Evolutionary conservation across 1,139 yeast species (phyloP).

Genomic region (Lodderomyces orthopsilosis): DNA sequence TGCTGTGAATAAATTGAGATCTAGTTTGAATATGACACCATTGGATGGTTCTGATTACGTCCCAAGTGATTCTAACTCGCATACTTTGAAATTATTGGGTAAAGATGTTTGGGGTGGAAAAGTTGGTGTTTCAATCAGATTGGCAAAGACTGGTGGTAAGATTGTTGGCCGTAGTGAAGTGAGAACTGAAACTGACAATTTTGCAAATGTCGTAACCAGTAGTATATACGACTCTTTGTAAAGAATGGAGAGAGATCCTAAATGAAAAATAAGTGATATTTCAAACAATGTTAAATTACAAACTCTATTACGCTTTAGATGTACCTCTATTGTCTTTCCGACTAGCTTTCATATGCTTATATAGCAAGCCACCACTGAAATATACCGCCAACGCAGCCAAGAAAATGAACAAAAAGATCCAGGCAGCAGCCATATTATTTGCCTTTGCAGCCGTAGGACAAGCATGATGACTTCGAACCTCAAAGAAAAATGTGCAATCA

Average conservation of each 20-base stretch:
- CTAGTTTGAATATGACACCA: slow-evolving; percentile 72
- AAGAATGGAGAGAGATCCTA: neutral
- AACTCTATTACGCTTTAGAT: neutral
- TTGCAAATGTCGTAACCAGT: slow-evolving; percentile 47
- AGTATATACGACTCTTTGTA: slow-evolving; percentile 22
- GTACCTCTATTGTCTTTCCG: slow-evolving; percentile 3
- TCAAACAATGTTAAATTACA: too few relatives aligned
- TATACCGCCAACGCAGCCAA: slow-evolving; percentile 54
- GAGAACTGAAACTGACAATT: slow-evolving; percentile 57
- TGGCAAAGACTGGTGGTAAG: slow-evolving; percentile 68
- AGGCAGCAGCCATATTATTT: slow-evolving; percentile 54
- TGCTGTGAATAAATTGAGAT: slow-evolving; percentile 47
- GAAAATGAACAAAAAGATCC: slow-evolving; percentile 57
- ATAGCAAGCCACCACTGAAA: slow-evolving; percentile 53
- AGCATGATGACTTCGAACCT: slow-evolving; percentile 81
- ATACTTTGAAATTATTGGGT: slow-evolving; percentile 79
- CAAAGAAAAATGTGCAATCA: slow-evolving; percentile 82
- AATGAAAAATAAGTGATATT: neutral
- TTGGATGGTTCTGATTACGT: slow-evolving; percentile 76
- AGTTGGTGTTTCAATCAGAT: slow-evolving; percentile 66
- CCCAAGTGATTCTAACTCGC: slow-evolving; percentile 58
- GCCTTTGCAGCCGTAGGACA: slow-evolving; percentile 70
- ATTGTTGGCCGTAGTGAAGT: slow-evolving; percentile 77
- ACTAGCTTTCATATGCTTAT: slow-evolving; percentile 25
- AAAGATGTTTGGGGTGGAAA: slow-evolving; percentile 72